These are phyloP conservation scores for Crithidia brevicula DNA, from an alignment of 208 protist genomes.

Conservation along the genomic window DNA sequence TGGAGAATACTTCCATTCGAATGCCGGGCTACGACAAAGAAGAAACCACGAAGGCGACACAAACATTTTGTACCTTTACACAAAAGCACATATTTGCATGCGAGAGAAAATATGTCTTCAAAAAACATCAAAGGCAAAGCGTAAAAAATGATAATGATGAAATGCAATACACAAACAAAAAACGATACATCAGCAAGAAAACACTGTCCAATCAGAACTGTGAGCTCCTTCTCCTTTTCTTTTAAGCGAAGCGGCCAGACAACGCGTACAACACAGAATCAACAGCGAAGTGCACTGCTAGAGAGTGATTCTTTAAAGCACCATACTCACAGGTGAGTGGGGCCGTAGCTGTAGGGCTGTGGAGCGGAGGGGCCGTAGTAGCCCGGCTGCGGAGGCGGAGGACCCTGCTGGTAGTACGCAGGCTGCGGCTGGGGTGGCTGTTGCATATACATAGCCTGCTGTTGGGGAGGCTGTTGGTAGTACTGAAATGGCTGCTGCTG, in stretches of 20 bases:
- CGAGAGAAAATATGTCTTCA: neutral
- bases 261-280: too few species aligned
- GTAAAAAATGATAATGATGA: too few species aligned
- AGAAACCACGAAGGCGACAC: too few species aligned
- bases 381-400: slow-evolving; percentile 3
- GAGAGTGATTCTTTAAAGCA: too few species aligned
- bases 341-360: slow-evolving; percentile 17
- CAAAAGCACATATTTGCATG: too few species aligned
- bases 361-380: slow-evolving; percentile 7
- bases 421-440: slow-evolving; percentile 8
- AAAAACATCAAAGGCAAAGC: too few species aligned
- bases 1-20: too few species aligned
- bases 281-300: too few species aligned
- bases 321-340: neutral
- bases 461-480: neutral
- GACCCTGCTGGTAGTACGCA: slow-evolving; percentile 14
- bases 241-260: too few species aligned
- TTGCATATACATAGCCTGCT: neutral
- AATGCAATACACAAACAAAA: slow-evolving; percentile 10
- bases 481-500: neutral
- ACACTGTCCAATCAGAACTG: neutral
- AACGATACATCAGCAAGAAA: neutral
- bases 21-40: too few species aligned
- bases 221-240: neutral
- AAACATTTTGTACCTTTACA: too few species aligned